Percentiles rank a stretch among this genome's conserved stretches.
Evolutionary conservation across 2,329 filamentous ascomycete species (phyloP).

Genomic region (Penicillium sp.): DNA sequence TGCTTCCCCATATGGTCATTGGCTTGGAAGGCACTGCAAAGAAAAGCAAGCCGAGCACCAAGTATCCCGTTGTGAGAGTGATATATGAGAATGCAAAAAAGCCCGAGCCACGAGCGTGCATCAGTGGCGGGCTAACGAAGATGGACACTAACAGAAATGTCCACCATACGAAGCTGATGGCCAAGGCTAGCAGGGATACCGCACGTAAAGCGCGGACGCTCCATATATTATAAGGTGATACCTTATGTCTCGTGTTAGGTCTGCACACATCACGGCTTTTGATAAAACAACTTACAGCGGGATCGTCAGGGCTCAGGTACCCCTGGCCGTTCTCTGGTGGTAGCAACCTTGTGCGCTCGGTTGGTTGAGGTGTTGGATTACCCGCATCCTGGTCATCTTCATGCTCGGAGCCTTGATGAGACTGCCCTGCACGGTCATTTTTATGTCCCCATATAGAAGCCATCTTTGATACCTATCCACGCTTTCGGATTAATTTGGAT

Average conservation of each 20-base stretch:
- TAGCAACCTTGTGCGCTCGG: conserved; percentile 24
- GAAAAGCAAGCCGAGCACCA: conserved; percentile 78
- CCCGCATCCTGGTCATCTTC: conserved; percentile 3
- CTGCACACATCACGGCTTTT: not conserved
- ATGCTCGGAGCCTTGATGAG: not conserved
- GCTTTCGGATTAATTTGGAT: not conserved
- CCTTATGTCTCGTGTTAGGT: conserved; percentile 34
- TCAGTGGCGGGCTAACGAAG: conserved; percentile 85
- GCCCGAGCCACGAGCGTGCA: conserved; percentile 84
- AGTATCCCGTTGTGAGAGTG: conserved; percentile 72
- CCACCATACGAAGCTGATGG: conserved; percentile 89
- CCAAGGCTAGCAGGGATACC: conserved; percentile 73
- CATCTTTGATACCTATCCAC: conserved; percentile 7
- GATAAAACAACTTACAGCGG: conserved; percentile 13
- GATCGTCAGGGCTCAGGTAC: conserved; percentile 24
- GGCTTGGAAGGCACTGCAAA: conserved; percentile 81
- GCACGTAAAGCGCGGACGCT: conserved; percentile 78
- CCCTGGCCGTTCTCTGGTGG: conserved; percentile 9
- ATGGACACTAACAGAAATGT: conserved; percentile 80
- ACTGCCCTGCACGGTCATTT: not conserved
- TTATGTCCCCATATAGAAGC: conserved; percentile 12
- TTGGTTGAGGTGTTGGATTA: conserved; percentile 24
- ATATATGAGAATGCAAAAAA: conserved; percentile 88
- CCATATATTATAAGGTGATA: conserved; percentile 93
- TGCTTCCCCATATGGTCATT: conserved; percentile 70